Evolutionary conservation across 768 basidiomycete genomes (phyloP).

Genomic region (Lactifluus volemus): DNA sequence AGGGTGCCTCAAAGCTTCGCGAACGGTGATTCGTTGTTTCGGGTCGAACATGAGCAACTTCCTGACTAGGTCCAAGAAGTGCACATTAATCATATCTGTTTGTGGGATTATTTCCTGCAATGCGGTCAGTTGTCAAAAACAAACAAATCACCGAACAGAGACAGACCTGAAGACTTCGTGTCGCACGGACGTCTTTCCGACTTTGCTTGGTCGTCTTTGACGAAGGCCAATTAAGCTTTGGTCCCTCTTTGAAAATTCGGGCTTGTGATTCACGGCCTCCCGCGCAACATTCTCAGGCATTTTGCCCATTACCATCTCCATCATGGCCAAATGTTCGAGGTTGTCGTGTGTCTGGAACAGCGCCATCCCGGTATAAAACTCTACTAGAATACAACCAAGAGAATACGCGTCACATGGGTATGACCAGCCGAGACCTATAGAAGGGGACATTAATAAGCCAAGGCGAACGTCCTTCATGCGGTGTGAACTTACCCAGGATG

Average conservation of each 20-base stretch:
- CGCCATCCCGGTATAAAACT: constrained; percentile 95
- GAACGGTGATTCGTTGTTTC: constrained; percentile 76
- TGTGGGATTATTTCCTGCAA: constrained; percentile 80
- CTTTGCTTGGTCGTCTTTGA: constrained; percentile 81
- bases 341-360: constrained; percentile 99
- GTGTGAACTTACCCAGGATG: constrained; percentile 65
- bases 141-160: not conserved
- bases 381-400: constrained; percentile 95
- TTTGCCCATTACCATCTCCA: constrained; percentile 99
- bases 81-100: constrained; percentile 60
- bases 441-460: not conserved
- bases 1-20: constrained; percentile 79
- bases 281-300: constrained; percentile 85
- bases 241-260: constrained; percentile 90
- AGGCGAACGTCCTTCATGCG: not conserved
- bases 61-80: constrained; percentile 83
- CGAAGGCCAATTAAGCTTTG: constrained; percentile 88
- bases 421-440: constrained; percentile 89
- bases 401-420: constrained; percentile 99
- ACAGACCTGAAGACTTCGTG: constrained; percentile 66
- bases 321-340: constrained; percentile 98
- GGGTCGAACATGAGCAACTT: constrained; percentile 89
- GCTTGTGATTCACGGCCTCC: constrained; percentile 66
- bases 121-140: not conserved
- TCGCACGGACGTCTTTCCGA: constrained; percentile 87